Percentiles rank a stretch among this genome's conserved stretches.
These are phyloP conservation scores for Neospermospora avenae DNA, from an alignment of 2,329 filamentous ascomycete genomes.

Conservation along the genomic window DNA sequence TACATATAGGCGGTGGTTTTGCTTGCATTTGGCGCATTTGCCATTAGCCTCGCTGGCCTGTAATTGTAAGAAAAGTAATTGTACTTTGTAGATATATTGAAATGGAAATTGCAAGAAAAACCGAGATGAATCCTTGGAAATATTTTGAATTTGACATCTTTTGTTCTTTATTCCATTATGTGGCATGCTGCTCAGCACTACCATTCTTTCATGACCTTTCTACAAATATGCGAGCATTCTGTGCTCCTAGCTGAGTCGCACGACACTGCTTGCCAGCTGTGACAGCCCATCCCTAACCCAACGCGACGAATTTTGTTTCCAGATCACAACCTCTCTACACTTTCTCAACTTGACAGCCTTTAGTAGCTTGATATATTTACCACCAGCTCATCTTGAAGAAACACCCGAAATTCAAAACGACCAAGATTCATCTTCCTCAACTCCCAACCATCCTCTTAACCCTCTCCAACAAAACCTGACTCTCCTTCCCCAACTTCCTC, in stretches of 20 bases:
- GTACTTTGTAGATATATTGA: background rate
- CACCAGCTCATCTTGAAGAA: background rate
- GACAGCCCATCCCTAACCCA: background rate
- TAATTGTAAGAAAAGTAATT: background rate
- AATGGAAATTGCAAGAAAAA: too few relatives aligned
- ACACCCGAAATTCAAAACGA: background rate
- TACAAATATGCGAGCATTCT: too few relatives aligned
- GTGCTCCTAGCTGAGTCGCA: too few relatives aligned
- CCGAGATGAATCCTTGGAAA: background rate
- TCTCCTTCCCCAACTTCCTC: constrained; percentile 66
- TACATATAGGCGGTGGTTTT: background rate
- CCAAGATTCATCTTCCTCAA: constrained; percentile 14
- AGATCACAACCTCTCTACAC: background rate
- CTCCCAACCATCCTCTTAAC: constrained; percentile 48
- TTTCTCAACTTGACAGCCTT: background rate
- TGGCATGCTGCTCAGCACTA: too few relatives aligned
- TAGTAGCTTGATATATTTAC: background rate
- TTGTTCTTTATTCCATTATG: too few relatives aligned
- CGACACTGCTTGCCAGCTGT: background rate
- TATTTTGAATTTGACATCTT: background rate
- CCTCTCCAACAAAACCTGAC: constrained; percentile 60
- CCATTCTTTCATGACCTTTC: too few relatives aligned
- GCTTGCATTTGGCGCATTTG: background rate
- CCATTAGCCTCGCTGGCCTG: background rate
- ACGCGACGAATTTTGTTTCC: background rate